phyloP scores from a whole-genome alignment of 306 rosid species.

The Luffa acutangula region DNA sequence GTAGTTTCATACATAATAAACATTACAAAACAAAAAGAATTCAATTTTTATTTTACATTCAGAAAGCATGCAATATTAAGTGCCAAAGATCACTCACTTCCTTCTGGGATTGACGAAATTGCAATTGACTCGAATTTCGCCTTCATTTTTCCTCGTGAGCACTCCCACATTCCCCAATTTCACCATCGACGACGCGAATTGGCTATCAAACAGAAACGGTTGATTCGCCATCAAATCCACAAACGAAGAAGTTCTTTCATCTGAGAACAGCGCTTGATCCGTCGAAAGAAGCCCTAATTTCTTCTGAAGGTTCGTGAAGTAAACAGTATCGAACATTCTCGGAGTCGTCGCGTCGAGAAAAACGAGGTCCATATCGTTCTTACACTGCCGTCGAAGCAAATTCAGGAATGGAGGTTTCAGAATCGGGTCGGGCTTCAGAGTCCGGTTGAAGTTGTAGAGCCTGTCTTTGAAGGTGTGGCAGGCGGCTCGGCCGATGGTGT shows the following conservation, averaged over 20 bases:
- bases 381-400: conserved; percentile 41
- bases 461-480: conserved; percentile 43
- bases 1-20: background rate
- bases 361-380: conserved; percentile 25
- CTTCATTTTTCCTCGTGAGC: conserved; percentile 51
- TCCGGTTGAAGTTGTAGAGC: conserved; percentile 39
- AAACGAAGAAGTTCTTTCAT: conserved; percentile 55
- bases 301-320: conserved; percentile 51
- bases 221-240: conserved; percentile 58
- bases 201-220: conserved; percentile 49
- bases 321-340: conserved; percentile 48
- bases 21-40: background rate
- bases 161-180: conserved; percentile 85
- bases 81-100: background rate
- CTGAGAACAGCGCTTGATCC: conserved; percentile 58
- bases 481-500: conserved; percentile 69
- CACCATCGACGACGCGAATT: conserved; percentile 69
- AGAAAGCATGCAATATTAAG: background rate
- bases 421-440: conserved; percentile 56
- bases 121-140: conserved; percentile 72
- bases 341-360: conserved; percentile 65
- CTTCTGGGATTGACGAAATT: conserved; percentile 30
- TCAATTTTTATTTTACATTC: background rate
- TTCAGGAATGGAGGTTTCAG: conserved; percentile 38
- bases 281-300: conserved; percentile 61